phyloP scores from a whole-genome alignment of 176 grass and related monocot genomes.

The Neostapfia colusana region DNA sequence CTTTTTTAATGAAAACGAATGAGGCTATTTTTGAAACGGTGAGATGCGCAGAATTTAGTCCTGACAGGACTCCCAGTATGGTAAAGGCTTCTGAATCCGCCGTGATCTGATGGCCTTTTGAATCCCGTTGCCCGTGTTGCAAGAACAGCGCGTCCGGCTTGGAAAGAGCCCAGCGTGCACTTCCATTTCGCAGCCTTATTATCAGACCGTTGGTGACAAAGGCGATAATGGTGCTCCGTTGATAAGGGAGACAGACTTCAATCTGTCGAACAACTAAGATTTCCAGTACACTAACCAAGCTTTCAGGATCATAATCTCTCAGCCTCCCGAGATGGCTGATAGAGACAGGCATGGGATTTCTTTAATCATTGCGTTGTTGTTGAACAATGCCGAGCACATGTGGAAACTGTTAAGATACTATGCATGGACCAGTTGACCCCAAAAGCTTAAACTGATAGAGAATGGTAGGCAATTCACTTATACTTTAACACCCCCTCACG shows the following conservation, averaged over 20 bases:
- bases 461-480: too few species aligned
- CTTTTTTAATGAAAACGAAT: too few species aligned
- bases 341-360: slow-evolving; percentile 14
- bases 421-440: too few species aligned
- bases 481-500: too few species aligned
- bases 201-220: too few species aligned
- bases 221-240: too few species aligned
- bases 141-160: not conserved
- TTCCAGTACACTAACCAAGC: not conserved
- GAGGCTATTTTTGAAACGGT: too few species aligned
- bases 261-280: slow-evolving; percentile 22
- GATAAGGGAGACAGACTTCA: not conserved
- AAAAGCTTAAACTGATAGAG: too few species aligned
- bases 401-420: not conserved
- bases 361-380: slow-evolving; percentile 23
- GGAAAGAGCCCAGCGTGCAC: not conserved
- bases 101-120: not conserved
- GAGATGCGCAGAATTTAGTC: too few species aligned
- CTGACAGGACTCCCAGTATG: too few species aligned
- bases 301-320: not conserved
- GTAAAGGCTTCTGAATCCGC: too few species aligned
- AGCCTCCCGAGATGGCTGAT: not conserved
- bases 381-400: not conserved
- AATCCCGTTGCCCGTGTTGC: not conserved
- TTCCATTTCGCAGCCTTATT: slow-evolving; percentile 13